phyloP scores from a whole-genome alignment of 352 stramenopile species.

The Labyrinthula sp. region DNA sequence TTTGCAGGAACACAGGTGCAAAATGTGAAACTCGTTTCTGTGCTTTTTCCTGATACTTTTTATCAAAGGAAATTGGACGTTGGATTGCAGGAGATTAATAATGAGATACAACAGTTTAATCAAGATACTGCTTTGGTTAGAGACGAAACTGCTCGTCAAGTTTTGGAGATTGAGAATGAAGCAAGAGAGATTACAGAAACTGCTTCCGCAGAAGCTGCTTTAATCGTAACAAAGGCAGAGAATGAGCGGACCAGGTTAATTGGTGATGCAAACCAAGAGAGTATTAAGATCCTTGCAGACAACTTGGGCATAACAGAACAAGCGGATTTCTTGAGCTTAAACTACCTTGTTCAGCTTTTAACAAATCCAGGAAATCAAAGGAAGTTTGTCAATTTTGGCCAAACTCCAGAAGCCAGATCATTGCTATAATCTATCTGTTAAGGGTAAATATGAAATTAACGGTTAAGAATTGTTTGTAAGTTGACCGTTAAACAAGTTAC shows the following conservation, averaged over 20 bases:
- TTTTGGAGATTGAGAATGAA: not conserved
- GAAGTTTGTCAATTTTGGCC: constrained; percentile 4
- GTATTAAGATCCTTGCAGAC: not conserved
- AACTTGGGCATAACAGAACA: not conserved
- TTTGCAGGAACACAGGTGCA: not conserved
- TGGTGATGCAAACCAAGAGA: not conserved
- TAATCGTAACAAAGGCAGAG: not conserved
- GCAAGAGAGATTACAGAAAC: not conserved
- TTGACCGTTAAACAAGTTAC: constrained; percentile 7
- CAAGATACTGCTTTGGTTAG: not conserved
- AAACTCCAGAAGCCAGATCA: not conserved
- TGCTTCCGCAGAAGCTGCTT: not conserved
- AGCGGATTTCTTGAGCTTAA: constrained; percentile 3
- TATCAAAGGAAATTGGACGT: constrained; percentile 3
- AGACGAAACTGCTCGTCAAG: constrained; percentile 1
- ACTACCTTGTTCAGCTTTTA: constrained; percentile 6
- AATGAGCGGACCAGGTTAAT: constrained; percentile 2
- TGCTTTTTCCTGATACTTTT: constrained; percentile 7
- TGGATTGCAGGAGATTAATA: constrained; percentile 3
- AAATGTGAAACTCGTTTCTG: not conserved
- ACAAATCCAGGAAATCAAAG: not conserved
- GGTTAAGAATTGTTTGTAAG: too few species aligned
- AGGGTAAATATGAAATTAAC: too few species aligned
- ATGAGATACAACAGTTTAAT: constrained; percentile 5
- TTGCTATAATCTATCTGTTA: too few species aligned